These are phyloP conservation scores for Blastobotrys elegans DNA, from an alignment of 1,139 yeast genomes.

Conservation along the genomic window DNA sequence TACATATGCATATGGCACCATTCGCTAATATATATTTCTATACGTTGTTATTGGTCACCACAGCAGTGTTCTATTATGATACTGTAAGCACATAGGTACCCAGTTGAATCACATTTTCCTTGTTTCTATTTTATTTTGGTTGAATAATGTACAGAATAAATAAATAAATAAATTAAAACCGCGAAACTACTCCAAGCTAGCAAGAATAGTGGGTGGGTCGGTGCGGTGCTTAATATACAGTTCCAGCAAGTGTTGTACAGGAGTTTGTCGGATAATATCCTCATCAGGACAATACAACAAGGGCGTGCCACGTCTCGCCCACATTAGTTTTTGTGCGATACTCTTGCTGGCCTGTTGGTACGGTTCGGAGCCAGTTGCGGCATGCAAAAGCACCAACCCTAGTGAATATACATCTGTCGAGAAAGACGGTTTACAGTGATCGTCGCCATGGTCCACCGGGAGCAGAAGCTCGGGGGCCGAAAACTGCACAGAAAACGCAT, in stretches of 20 bases:
- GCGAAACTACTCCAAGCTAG: neutral
- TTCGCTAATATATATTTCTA: no score
- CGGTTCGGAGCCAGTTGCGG: constrained; percentile 25
- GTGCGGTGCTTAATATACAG: constrained; percentile 16
- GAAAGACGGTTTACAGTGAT: constrained; percentile 8
- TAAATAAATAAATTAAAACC: no score
- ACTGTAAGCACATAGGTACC: no score
- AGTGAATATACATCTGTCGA: constrained; percentile 23
- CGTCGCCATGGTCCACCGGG: neutral
- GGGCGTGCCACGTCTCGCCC: constrained; percentile 25
- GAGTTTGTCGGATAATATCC: constrained; percentile 16
- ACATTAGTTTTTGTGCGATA: constrained; percentile 23
- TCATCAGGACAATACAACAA: constrained; percentile 20
- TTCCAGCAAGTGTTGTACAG: constrained; percentile 16
- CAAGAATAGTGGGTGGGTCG: neutral
- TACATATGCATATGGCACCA: no score
- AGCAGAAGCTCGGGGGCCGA: constrained; percentile 25
- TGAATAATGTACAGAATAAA: neutral
- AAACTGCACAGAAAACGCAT: constrained; percentile 21
- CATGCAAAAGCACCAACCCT: constrained; percentile 23
- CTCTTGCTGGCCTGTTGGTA: constrained; percentile 23
- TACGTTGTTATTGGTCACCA: no score
- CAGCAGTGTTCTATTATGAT: no score
- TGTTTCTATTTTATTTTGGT: neutral
- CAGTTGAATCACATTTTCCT: no score